phyloP scores from a whole-genome alignment of 345 rosid genomes.

The Durio zibethinus region DNA sequence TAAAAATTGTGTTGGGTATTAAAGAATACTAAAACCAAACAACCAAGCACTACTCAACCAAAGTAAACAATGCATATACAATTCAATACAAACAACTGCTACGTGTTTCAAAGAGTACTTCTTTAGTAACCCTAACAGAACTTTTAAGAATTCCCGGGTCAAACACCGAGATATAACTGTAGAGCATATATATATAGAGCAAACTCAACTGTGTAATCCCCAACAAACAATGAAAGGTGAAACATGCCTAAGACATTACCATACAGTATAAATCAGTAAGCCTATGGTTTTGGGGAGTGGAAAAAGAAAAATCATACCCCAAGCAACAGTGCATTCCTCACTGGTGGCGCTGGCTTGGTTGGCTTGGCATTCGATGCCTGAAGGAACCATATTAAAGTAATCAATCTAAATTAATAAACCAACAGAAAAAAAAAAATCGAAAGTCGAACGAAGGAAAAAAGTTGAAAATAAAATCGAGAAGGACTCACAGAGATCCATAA shows the following conservation, averaged over 20 bases:
- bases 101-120: no score
- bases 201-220: not conserved
- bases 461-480: not conserved
- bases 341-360: slow-evolving; percentile 92
- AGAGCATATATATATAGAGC: not conserved
- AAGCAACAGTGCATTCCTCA: slow-evolving; percentile 97
- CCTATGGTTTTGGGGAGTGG: not conserved
- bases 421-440: not conserved
- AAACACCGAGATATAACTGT: not conserved
- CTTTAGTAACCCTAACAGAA: not conserved
- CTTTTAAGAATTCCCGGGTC: not conserved
- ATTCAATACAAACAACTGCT: not conserved
- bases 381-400: slow-evolving; percentile 11
- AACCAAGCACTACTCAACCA: not conserved
- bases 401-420: slow-evolving; percentile 3
- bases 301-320: slow-evolving; percentile 54
- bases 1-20: not conserved
- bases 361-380: slow-evolving; percentile 96
- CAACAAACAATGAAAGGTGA: no score
- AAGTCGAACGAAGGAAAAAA: not conserved
- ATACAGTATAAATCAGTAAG: not conserved
- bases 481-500: slow-evolving; percentile 91
- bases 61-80: not conserved
- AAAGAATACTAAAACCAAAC: not conserved
- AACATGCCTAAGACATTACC: not conserved